Conservation (phyloP, 805 yeast genomes). For the Cyberlindnera euphorbiae region DNA sequence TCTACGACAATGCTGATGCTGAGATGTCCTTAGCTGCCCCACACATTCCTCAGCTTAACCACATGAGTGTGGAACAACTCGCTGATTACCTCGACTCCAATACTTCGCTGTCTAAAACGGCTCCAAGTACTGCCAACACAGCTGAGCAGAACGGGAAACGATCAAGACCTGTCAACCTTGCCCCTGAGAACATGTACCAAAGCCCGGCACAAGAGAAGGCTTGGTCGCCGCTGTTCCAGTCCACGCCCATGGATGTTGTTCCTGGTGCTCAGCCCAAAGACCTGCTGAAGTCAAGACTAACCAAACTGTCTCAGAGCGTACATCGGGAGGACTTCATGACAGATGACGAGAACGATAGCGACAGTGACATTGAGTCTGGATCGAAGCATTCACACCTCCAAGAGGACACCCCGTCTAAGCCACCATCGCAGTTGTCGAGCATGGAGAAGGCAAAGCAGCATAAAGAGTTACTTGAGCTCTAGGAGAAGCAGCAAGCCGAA, state of each 20-base stretch:
- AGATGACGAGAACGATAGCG: slow-evolving; percentile 2
- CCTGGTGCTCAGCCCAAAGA: slow-evolving; percentile 24
- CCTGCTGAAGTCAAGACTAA: slow-evolving; percentile 22
- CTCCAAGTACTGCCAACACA: no score
- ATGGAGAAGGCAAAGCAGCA: slow-evolving; percentile 3
- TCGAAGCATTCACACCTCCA: slow-evolving; percentile 8
- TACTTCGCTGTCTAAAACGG: background rate
- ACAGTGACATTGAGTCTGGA: slow-evolving; percentile 2
- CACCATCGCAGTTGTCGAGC: no score
- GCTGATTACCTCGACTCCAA: slow-evolving; percentile 18
- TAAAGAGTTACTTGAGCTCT: slow-evolving; percentile 1
- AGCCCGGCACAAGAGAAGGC: slow-evolving; percentile 17
- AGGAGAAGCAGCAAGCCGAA: slow-evolving; percentile 6
- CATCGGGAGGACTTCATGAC: slow-evolving; percentile 5
- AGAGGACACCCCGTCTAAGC: slow-evolving; percentile 24
- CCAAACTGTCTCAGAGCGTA: slow-evolving; percentile 18
- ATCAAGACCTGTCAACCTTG: background rate
- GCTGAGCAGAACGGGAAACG: background rate
- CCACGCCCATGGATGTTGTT: slow-evolving; percentile 21
- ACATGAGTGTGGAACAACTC: slow-evolving; percentile 11
- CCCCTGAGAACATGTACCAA: background rate
- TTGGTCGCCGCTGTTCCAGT: slow-evolving; percentile 24
- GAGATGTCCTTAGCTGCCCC: slow-evolving; percentile 5
- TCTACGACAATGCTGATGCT: slow-evolving; percentile 7
- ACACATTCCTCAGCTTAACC: slow-evolving; percentile 13